Percentiles rank a stretch among this genome's conserved stretches.
phyloP scores from a whole-genome alignment of 305 asterid species.

The Fraxinus greggii region DNA sequence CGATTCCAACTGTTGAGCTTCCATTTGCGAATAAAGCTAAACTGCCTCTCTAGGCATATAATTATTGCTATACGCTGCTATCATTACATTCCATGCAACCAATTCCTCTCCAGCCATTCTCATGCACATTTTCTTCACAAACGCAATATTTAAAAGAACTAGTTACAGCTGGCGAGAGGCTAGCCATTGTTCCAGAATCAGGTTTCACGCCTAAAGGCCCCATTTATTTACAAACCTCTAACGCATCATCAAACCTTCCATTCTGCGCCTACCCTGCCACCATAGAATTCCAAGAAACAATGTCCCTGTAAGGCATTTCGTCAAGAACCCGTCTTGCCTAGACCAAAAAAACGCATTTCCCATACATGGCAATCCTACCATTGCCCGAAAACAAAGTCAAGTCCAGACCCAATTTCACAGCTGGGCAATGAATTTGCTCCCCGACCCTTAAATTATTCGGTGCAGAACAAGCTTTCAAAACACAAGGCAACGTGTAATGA shows the following conservation, averaged over 20 bases:
- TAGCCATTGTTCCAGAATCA: conserved; percentile 87
- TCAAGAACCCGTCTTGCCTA: conserved; percentile 59
- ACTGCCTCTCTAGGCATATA: conserved; percentile 71
- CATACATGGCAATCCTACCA: conserved; percentile 74
- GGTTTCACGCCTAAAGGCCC: conserved; percentile 46
- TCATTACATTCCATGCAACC: conserved; percentile 89
- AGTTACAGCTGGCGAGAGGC: conserved; percentile 81
- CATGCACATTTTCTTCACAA: conserved; percentile 58
- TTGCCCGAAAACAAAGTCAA: conserved; percentile 61
- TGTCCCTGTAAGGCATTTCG: conserved; percentile 56
- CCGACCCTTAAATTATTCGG: conserved; percentile 48
- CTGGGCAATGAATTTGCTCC: conserved; percentile 56
- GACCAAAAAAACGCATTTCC: conserved; percentile 62
- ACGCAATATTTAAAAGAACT: conserved; percentile 53
- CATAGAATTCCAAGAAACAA: conserved; percentile 82
- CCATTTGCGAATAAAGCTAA: conserved; percentile 58
- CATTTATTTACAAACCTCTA: conserved; percentile 72
- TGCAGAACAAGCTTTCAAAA: conserved; percentile 71
- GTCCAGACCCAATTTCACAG: conserved; percentile 58
- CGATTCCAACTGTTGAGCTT: conserved; percentile 44
- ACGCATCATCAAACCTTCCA: conserved; percentile 63
- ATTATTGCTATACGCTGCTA: conserved; percentile 55
- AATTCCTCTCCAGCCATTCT: conserved; percentile 47
- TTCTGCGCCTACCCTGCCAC: conserved; percentile 65
- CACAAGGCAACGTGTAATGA: conserved; percentile 73